A percentile compares a stretch with the other conserved stretches of the same genome.
Evolutionary conservation across 352 stramenopile genomes (phyloP).

Genomic region (Poterioochromonas sp.): DNA sequence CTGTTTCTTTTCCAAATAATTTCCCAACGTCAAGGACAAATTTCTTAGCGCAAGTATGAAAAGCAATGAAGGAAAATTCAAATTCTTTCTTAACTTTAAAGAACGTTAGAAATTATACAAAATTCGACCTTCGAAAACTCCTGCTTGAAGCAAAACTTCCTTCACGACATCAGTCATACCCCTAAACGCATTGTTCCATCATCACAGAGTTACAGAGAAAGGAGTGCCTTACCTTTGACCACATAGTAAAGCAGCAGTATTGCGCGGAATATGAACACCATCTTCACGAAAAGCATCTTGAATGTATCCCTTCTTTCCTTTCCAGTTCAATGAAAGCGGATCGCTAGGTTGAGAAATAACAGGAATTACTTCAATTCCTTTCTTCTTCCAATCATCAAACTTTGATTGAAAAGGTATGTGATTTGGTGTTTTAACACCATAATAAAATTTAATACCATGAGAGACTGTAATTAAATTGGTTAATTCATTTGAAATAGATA

Average conservation of each 20-base stretch:
- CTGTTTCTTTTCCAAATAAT: no score
- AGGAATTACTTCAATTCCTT: constrained; percentile 54
- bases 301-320: constrained; percentile 58
- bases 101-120: constrained; percentile 60
- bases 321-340: constrained; percentile 39
- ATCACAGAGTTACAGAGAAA: no score
- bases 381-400: constrained; percentile 54
- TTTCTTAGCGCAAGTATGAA: no score
- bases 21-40: no score
- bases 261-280: constrained; percentile 58
- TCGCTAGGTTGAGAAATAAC: constrained; percentile 48
- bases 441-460: constrained; percentile 51
- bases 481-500: no score
- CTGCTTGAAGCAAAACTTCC: constrained; percentile 52
- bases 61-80: no score
- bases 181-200: constrained; percentile 31
- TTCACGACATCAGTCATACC: constrained; percentile 61
- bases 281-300: constrained; percentile 62
- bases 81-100: not conserved
- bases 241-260: constrained; percentile 58
- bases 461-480: constrained; percentile 3
- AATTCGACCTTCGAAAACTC: constrained; percentile 61
- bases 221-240: constrained; percentile 49
- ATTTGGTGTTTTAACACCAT: constrained; percentile 52
- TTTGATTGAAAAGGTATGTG: constrained; percentile 59